Evolutionary conservation across 805 yeast genomes (phyloP), one percentile per base, ranked within the genome.

Genomic region (Pichia nanzhaoensis): DNA sequence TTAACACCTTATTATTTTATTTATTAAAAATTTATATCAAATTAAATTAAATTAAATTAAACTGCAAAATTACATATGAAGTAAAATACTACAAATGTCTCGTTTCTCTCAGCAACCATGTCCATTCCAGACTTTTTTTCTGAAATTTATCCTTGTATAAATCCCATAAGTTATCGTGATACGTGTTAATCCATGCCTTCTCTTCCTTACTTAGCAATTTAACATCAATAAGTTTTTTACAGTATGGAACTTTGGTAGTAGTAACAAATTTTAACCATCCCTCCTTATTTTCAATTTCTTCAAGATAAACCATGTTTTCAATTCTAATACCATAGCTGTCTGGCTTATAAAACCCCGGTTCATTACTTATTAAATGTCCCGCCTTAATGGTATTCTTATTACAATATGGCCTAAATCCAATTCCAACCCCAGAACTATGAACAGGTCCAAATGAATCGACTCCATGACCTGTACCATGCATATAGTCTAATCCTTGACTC

Each of bases 381-480:
- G 74, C 69, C 53, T 70, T 63, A 46, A 78, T 67, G 0, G 66
- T 55, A 37, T 65, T 59, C 20, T 60, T 56, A 39, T 76, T 71
- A 30, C 77, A 76, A 45, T 66, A 68, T 27, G 76, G 73, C 51
- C 78, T 63, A 48, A 75, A 71, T 1, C 82, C 79, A 53, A 77
- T 75, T n/a, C 81, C 80, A 48, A 77, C 71, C 19, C 83, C 84
- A 19, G 80, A 78, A 48, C 79, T 82, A 53, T 78, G 84, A 37
- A 78, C 83, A 52, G 75, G 75, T 44, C 78, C 72, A 55, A 65
- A 78, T 1, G 80, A 63, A n/a, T 81, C 83, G 44, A 78, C 69
- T 3, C 84, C 84, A 59, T 78, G 84, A 0, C 82, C 78, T 5
- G 84, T 78, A 28, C 83, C 83, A 57, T 78, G 84, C 27, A 73